Conservation (phyloP, 768 basidiomycete genomes). For the Podaxis carcinomalis region DNA sequence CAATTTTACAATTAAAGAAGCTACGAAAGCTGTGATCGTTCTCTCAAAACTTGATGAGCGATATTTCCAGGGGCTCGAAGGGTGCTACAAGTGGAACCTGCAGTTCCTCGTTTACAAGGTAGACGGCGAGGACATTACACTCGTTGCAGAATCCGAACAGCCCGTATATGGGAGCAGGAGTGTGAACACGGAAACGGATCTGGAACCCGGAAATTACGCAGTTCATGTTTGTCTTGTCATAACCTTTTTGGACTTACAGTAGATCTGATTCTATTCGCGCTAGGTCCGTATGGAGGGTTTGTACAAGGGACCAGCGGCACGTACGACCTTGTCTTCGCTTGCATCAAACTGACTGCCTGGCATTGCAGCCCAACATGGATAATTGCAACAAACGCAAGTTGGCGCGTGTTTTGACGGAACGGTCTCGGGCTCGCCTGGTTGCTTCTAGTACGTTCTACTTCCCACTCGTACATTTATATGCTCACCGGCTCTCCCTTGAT, state of each 20-base stretch:
- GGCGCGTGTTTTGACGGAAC: conserved; percentile 21
- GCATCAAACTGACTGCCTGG: too few species aligned
- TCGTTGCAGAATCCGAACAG: conserved; percentile 23
- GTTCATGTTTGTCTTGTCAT: conserved; percentile 27
- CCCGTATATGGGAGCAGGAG: conserved; percentile 26
- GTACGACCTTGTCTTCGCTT: not conserved
- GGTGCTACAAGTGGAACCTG: conserved; percentile 39
- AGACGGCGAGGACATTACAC: conserved; percentile 21
- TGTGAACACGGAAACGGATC: conserved; percentile 29
- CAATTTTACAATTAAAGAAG: conserved; percentile 37
- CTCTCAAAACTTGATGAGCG: conserved; percentile 47
- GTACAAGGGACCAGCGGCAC: not conserved
- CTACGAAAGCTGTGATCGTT: conserved; percentile 41
- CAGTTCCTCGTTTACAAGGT: conserved; percentile 15
- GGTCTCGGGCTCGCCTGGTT: conserved; percentile 25
- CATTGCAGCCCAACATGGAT: not conserved
- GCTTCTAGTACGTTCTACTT: conserved; percentile 23
- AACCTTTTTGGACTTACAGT: not conserved
- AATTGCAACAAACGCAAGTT: conserved; percentile 23
- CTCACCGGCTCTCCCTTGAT: not conserved
- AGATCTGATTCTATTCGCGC: not conserved
- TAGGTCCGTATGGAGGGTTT: not conserved
- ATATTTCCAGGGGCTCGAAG: conserved; percentile 44
- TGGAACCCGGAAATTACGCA: conserved; percentile 35
- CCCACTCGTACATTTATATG: not conserved